Evolutionary conservation across 192 early-diverging fungal genomes (phyloP), one percentile per base, ranked within the genome.

Genomic region (Hyaloraphidium curvatum): DNA sequence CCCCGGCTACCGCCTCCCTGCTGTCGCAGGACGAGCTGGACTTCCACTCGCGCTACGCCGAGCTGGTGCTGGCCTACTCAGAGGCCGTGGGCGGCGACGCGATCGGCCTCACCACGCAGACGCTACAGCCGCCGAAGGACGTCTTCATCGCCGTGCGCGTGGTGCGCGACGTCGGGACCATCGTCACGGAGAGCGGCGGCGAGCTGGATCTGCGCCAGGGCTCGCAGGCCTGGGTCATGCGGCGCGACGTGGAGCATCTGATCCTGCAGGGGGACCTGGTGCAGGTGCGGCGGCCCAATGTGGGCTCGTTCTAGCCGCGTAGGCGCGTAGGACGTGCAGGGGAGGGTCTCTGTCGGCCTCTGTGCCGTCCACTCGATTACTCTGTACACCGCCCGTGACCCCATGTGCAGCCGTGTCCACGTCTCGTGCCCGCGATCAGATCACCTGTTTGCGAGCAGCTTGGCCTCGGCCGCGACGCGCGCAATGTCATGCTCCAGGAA

Each of bases 81-180:
- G 43, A 48, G 43, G 43, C 43, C 7, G 27, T 30, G 0, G 50
- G 50, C 28, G 37, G 37, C 2, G 29, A 17, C 31, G 70, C 83
- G 23, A 69, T 93, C 0, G 90, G 92, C 62, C 62, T 95, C 61
- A 74, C 72, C 1, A 71, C 79, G 0, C 77, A 78, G 5, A 75
- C 80, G 31, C 68, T 87, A 31, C 59, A 79, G 0, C 94, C 94
- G 28, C 94, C 94, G 3, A 74, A 76, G 57, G 91, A 97, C 58
- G 58, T 92, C 55, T 91, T 84, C 67, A 81, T 91, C n/a, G 84
- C 86, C 54, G 83, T 97, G 25, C 63, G 91, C 1, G 94, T 95
- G 1, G 30, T 87, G 39, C 75, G 72, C 51, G 89, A 95, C 51
- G 81, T 79, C 58, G 94, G 94, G 33, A 87, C 94, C 64, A 78